Base-by-base conservation (phyloP, 495 filamentous ascomycete species). In the Thermothielavioides terrestris region DNA sequence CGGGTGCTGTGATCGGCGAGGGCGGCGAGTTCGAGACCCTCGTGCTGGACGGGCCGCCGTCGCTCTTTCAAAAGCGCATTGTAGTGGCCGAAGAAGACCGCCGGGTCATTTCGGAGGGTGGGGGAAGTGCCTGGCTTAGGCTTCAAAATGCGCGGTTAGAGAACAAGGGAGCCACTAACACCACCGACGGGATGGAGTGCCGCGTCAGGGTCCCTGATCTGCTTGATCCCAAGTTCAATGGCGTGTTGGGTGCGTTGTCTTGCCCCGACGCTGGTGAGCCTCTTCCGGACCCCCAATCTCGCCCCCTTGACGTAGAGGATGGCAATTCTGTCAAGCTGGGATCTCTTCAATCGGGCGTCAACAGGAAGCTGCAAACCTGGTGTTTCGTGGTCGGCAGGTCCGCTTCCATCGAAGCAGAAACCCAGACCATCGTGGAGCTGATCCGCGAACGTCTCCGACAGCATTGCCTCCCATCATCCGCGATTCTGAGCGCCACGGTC, bases 1-100 rank as follows among this genome's bases (percentile, higher is more conserved):
- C 65, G 36, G 87, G 86, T 0, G 84, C 86, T 10, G 77, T 91
- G 17, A 64, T 96, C 18, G 92, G 94, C 0, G 92, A 97, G 60
- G 92, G 92, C 3, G 92, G 94, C 4, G 92, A 98, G 73, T 98
- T 91, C 70, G 92, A 98, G 75, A 97, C 88, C 18, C 67, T 98
- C 20, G 88, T 90, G 30, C 56, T 97, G 25, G 80, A 88, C 67
- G 92, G 89, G 25, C 91, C 90, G 3, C 50, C 57, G 1, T 68
- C 69, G 50, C 57, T 94, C 53, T 95, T 88, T 72, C 83, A 80
- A 66, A 72, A 73, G 49, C 75, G 74, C 46, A 85, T 98, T 50
- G 74, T 78, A 43, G 69, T 97, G 21, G 72, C 67, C 1, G 74
- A 77, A 10, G 58, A 60, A 17, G 70, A 77, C 34, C 72, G 71